Conservation (phyloP, 192 early-diverging fungal genomes). For the Entomortierella parvispora region DNA sequence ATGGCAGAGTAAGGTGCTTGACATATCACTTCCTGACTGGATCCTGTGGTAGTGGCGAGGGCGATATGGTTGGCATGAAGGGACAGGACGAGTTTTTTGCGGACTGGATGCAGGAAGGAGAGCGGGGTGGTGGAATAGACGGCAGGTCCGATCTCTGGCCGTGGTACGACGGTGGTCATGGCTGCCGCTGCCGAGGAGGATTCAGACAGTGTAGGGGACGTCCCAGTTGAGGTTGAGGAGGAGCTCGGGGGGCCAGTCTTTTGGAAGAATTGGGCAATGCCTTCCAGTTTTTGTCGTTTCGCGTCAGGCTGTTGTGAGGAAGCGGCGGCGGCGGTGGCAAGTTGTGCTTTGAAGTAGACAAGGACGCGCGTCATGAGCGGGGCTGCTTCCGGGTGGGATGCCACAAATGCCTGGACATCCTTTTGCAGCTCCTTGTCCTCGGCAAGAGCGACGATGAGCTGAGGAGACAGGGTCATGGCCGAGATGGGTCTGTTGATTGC, state of each 20-base stretch:
- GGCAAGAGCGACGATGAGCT: slow-evolving; percentile 18
- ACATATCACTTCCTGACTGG: slow-evolving; percentile 8
- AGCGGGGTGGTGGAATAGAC: slow-evolving; percentile 28
- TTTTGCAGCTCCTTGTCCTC: slow-evolving; percentile 23
- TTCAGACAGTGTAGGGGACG: background rate
- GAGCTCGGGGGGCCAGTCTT: slow-evolving; percentile 4
- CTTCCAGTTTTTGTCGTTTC: slow-evolving; percentile 1
- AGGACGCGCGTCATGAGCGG: slow-evolving; percentile 31
- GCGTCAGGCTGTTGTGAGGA: background rate
- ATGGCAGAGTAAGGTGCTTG: slow-evolving; percentile 26
- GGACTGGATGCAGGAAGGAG: slow-evolving; percentile 37
- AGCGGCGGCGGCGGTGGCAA: background rate
- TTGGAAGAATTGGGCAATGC: slow-evolving; percentile 28
- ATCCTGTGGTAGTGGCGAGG: slow-evolving; percentile 18
- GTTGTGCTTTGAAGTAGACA: slow-evolving; percentile 11
- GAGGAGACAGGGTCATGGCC: slow-evolving; percentile 29
- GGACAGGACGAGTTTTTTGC: slow-evolving; percentile 39
- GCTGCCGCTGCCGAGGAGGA: background rate
- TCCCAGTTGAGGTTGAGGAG: background rate
- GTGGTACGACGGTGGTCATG: background rate
- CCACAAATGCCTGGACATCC: slow-evolving; percentile 13
- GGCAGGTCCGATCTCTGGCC: slow-evolving; percentile 18
- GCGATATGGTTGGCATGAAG: slow-evolving; percentile 18
- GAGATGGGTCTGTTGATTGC: too few species aligned
- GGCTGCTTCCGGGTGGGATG: slow-evolving; percentile 24